Base-by-base conservation (phyloP, 2,329 filamentous ascomycete genomes). In the Trichoderma citrinoviride region DNA sequence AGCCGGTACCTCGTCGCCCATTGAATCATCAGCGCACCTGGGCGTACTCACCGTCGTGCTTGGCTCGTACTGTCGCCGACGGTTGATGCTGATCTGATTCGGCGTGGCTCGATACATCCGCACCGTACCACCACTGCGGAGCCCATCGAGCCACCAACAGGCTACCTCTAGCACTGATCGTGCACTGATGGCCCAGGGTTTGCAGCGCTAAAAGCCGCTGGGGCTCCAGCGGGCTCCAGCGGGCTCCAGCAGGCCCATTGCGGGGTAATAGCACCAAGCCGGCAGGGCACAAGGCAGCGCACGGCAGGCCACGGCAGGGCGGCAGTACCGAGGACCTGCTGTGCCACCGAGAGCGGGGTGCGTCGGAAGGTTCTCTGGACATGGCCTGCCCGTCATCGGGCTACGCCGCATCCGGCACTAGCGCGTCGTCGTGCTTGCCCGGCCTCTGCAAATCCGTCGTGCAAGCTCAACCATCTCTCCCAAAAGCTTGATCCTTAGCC, bases 191-290 rank as follows among this genome's bases (percentile, higher is more conserved):
- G 37, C 47, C 49, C 60, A 43, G 60, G 47, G 60, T 27, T 44
- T 55, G 60, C 23, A 47, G 47, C 47, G 60, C 47, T 53, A 62
- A 25, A 19, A 33, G 23, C 40, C 29, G 27, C 19, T 8, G 43
- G 40, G 55, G 41, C 43, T 23, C 47, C 47, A 53, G 23, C 47
- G 49, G 47, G 57, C 47, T 53, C 56, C 40, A 37, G 33, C 29
- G 27, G 57, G 33, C 46, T 29, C n/a, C 33, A 61, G 44, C 44
- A 29, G 60, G 52, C 40, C 60, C 66, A 71, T 69, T 73, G 71
- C 71, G 72, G 71, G 72, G 72, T 70, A 68, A 66, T 64, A 44
- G 62, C 56, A 50, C 33, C 33, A 37, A 37, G 33, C 27, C 27
- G 8, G 33, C 33, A 10, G 33, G n/a, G 33, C 33, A 53, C 8